Conservation (phyloP, 495 filamentous ascomycete genomes). For the Pyrenula massariospora region DNA sequence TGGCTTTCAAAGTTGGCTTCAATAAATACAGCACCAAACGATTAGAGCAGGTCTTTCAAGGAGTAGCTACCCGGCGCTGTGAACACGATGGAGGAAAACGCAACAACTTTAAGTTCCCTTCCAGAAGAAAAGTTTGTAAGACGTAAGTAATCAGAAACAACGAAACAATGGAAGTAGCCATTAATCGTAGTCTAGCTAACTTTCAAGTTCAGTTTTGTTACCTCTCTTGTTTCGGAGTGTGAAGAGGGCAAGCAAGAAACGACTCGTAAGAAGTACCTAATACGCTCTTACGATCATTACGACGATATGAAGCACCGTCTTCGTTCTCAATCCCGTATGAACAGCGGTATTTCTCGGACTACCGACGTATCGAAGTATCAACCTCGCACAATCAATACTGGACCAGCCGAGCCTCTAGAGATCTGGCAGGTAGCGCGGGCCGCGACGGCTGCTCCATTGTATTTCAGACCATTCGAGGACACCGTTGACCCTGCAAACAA, state of each 20-base stretch:
- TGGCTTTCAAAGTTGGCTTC: neutral
- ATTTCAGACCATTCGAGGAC: slow-evolving; percentile 7
- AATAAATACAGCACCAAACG: slow-evolving; percentile 4
- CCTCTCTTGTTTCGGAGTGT: neutral
- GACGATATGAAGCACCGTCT: neutral
- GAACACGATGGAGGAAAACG: neutral
- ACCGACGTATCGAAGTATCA: neutral
- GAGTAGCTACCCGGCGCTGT: slow-evolving; percentile 4
- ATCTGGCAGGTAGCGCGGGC: slow-evolving; percentile 13
- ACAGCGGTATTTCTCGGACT: neutral
- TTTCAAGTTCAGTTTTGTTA: neutral
- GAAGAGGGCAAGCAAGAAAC: neutral
- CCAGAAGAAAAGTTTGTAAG: slow-evolving; percentile 2
- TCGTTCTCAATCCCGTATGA: too few relatives aligned
- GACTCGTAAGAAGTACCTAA: slow-evolving; percentile 1
- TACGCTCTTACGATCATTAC: slow-evolving; percentile 6
- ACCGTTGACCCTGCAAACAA: neutral
- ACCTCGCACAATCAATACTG: slow-evolving; percentile 1
- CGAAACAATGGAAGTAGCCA: neutral
- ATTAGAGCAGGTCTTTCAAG: slow-evolving; percentile 4
- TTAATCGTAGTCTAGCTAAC: too few relatives aligned
- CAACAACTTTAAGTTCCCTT: slow-evolving; percentile 2
- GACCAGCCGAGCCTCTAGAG: slow-evolving; percentile 1
- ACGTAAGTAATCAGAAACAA: slow-evolving; percentile 4
- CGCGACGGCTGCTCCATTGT: slow-evolving; percentile 8